Evolutionary conservation across 768 basidiomycete species (phyloP).

Genomic region (Gymnopilus junonius): DNA sequence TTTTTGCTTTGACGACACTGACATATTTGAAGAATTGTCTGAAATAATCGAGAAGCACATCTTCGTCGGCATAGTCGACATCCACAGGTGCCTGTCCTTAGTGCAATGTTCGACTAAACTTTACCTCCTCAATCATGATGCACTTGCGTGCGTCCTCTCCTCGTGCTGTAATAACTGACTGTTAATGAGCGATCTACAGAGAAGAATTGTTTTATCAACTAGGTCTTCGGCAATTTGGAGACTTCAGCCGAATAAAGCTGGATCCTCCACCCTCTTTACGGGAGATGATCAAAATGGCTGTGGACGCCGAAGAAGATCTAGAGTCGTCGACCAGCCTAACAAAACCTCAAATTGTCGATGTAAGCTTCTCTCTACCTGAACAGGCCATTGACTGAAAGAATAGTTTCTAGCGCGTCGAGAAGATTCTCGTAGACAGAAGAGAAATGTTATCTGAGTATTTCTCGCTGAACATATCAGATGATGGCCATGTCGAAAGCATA

Average conservation of each 20-base stretch:
- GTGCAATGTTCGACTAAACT: conserved; percentile 89
- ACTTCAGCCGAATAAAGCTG: conserved; percentile 74
- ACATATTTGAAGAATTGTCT: conserved; percentile 60
- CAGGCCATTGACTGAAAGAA: background rate
- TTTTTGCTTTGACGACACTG: background rate
- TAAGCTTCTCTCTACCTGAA: conserved; percentile 29
- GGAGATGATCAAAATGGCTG: conserved; percentile 76
- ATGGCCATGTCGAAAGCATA: conserved; percentile 73
- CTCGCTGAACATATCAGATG: conserved; percentile 67
- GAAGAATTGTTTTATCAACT: conserved; percentile 97
- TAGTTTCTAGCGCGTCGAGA: conserved; percentile 57
- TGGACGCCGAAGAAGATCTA: conserved; percentile 68
- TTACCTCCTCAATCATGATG: conserved; percentile 86
- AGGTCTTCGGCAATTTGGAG: conserved; percentile 88
- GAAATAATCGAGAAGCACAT: conserved; percentile 87
- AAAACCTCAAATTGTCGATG: conserved; percentile 72
- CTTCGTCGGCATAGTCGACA: conserved; percentile 91
- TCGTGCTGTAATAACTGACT: background rate
- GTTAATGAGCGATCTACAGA: conserved; percentile 39
- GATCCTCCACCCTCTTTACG: conserved; percentile 81
- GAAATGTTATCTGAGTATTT: conserved; percentile 96
- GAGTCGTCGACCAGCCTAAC: conserved; percentile 53
- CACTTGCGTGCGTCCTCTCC: conserved; percentile 68
- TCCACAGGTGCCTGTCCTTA: conserved; percentile 71
- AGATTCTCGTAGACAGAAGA: conserved; percentile 60